phyloP scores from a whole-genome alignment of 305 asterid species.

The Fraxinus sp. region DNA sequence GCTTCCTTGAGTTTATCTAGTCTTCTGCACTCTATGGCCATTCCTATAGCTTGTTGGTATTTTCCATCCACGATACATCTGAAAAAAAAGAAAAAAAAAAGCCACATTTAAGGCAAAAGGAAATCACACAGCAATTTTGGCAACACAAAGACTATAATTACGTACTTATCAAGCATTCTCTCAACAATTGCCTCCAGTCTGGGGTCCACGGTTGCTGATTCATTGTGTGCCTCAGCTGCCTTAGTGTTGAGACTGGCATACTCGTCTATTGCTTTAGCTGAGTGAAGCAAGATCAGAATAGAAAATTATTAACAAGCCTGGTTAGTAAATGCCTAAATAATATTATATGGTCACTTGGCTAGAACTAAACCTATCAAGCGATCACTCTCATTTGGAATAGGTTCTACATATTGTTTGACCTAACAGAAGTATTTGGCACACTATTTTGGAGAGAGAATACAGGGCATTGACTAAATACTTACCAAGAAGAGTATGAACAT shows the following conservation, averaged over 20 bases:
- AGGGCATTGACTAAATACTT: constrained; percentile 18
- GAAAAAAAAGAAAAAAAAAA: constrained; percentile 12
- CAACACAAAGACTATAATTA: constrained; percentile 11
- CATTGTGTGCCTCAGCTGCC: constrained; percentile 74
- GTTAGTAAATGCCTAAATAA: neutral
- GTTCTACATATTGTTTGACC: neutral
- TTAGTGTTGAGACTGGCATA: constrained; percentile 77
- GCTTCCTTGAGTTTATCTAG: constrained; percentile 93
- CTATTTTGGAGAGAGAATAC: neutral
- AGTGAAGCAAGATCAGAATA: constrained; percentile 11
- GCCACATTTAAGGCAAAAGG: neutral
- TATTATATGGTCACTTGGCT: neutral
- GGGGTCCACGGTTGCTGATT: constrained; percentile 64
- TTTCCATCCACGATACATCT: constrained; percentile 96
- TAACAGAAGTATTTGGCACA: neutral
- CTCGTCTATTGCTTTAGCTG: constrained; percentile 97
- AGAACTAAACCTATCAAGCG: constrained; percentile 2
- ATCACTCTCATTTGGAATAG: neutral
- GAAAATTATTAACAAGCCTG: constrained; percentile 12
- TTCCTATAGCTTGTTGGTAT: constrained; percentile 93
- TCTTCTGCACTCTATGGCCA: constrained; percentile 90
- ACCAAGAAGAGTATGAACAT: constrained; percentile 92
- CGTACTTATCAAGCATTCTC: constrained; percentile 46
- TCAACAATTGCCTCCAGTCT: constrained; percentile 95
- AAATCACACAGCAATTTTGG: constrained; percentile 16